Evolutionary conservation across 345 rosid genomes (phyloP), one percentile per base, ranked within the genome.

Genomic region (Populus davidiana): DNA sequence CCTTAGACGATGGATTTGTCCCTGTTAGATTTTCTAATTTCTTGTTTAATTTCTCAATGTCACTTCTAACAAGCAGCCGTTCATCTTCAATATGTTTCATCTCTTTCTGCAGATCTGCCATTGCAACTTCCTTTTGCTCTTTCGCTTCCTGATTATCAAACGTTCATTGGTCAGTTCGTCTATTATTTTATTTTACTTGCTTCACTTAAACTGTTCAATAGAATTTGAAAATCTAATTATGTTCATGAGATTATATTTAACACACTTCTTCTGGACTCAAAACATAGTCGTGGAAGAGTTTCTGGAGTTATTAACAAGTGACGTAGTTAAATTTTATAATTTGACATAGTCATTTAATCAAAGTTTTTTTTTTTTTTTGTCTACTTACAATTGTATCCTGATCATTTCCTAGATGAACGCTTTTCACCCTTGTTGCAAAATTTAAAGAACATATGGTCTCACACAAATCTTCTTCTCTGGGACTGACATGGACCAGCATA

Each of bases 401-500:
- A 27, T 27, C 84, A 4, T 86, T 81, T 39, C 92, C 90, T 79
- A 93, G 83, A 73, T 85, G 93, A 72, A 89, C 84, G 79, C 86
- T 87, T 85, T 86, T 90, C 54, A 76, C 96, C 81, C 96, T 88
- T 14, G 85, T 80, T 77, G 94, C 94, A 31, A 93, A 93, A 84
- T 87, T 89, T 67, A 93, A 80, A 75, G 97, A 87, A 36, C 96
- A 90, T 81, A 91, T 86, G 43, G 96, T 91, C 82, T 93, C 96
- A 75, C 96, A 91, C 38, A 89, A 79, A 83, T 93, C 97, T 56
- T 88, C 97, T 88, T 93, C 94, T 82, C 80, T 91, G 31, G 92
- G 92, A 72, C 96, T 93, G 59, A 93, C 81, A 81, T 93, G 97
- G 69, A 91, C 94, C 70, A 93, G 89, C 97, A 93, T 91, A 81